Evolutionary conservation across 164 flowering plant genomes (phyloP), one percentile per base, ranked within the genome.

Genomic region (Sextonia rubra): DNA sequence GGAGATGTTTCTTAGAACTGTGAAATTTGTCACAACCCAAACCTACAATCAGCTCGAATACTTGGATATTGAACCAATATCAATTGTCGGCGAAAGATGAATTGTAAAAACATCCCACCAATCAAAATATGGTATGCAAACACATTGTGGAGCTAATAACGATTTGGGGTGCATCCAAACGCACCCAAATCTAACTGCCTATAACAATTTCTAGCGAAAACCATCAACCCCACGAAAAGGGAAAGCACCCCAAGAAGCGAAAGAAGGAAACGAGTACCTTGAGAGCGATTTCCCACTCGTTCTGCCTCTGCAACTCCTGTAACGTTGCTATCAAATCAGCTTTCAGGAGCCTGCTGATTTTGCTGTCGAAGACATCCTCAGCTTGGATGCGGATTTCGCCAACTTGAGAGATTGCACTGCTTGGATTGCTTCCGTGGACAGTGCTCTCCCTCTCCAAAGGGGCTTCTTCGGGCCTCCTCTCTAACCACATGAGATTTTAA

Each of bases 391-490:
- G 24, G 87, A 79, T 78, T 83, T 92, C 29, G 93, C 91, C 15
- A 92, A 71, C 77, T 92, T 92, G 6, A 92, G 81, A 15, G 88
- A 80, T 2, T 92, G 97, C 17, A 90, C 89, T 1, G 85, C 93
- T 70, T 89, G 95, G n/a, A 90, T 90, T 24, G 95, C 89, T 77
- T 92, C 95, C 2, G 83, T 76, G 32, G 95, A 89, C 47, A 90
- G 30, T 29, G 88, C 87, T 55, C 87, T 83, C 20, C 86, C 79
- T 79, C 86, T 88, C 93, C 94, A 86, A 72, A 87, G 7, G 18
- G 89, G 80, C 72, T 84, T 86, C 56, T 85, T 80, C 12, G 85
- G 80, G 47, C 83, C 86, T 1, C 71, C 77, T 78, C 94, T 82
- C 49, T 90, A 76, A 2, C 93, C 86, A 73, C 90, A 87, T 22